These are phyloP conservation scores for Candida tetrigidarum DNA, from an alignment of 1,139 yeast species.

Conservation along the genomic window DNA sequence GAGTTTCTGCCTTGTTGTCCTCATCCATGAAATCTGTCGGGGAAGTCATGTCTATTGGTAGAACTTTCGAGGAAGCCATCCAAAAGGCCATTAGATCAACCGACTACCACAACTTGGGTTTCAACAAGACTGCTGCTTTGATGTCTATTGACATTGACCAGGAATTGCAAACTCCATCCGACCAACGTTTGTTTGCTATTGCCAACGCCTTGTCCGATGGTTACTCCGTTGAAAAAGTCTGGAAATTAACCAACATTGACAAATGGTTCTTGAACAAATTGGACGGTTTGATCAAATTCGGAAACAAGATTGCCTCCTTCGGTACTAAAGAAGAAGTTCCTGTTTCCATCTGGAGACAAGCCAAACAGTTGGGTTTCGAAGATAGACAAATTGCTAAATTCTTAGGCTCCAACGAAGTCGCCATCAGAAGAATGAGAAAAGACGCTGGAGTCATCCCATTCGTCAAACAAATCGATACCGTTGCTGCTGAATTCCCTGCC, in stretches of 20 bases:
- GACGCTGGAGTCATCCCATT: conserved; percentile 83
- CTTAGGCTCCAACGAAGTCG: conserved; percentile 89
- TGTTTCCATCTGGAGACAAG: conserved; percentile 51
- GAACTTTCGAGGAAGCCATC: conserved; percentile 96
- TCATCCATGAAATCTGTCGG: conserved; percentile 99
- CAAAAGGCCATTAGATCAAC: conserved; percentile 98
- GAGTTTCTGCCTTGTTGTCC: conserved; percentile 15
- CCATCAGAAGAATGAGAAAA: conserved; percentile 82
- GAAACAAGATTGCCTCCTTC: conserved; percentile 61
- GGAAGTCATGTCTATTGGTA: conserved; percentile 99
- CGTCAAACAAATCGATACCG: conserved; percentile 95
- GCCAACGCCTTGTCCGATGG: conserved; percentile 92
- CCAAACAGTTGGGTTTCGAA: conserved; percentile 94
- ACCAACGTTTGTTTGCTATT: conserved; percentile 97
- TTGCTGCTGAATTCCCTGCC: conserved; percentile 99
- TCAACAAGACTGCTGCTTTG: conserved; percentile 55
- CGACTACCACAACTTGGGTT: conserved; percentile 91
- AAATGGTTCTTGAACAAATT: conserved; percentile 95
- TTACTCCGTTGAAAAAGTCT: conserved; percentile 90
- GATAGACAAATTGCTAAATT: conserved; percentile 95
- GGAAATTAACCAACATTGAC: conserved; percentile 89
- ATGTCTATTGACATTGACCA: conserved; percentile 60
- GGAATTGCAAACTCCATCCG: conserved; percentile 88
- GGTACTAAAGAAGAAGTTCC: conserved; percentile 60
- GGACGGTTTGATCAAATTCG: conserved; percentile 70